A percentile compares a stretch with the other conserved stretches of the same genome.
Conservation (phyloP, 768 basidiomycete genomes). For the Coprinellus micaceus region DNA sequence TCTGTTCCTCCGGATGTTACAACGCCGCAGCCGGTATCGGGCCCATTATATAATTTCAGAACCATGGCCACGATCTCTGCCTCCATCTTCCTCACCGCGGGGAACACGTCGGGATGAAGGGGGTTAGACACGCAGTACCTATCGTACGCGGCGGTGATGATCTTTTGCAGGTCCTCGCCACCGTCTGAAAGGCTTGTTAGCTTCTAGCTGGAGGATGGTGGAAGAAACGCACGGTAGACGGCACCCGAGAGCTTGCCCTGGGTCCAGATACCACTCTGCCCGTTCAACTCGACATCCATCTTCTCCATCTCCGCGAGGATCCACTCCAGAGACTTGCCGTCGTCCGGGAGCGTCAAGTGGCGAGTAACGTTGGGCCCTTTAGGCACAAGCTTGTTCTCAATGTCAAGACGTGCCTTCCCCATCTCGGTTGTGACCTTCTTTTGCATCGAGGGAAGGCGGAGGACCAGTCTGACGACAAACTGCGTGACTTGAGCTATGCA, state of each 20-base stretch:
- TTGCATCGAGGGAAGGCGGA: conserved; percentile 59
- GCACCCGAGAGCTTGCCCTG: conserved; percentile 79
- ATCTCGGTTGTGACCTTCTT: conserved; percentile 62
- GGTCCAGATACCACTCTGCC: conserved; percentile 50
- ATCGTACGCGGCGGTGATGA: conserved; percentile 78
- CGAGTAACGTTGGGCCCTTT: conserved; percentile 59
- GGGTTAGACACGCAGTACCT: conserved; percentile 87
- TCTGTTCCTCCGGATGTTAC: conserved; percentile 97
- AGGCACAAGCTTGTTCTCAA: conserved; percentile 67
- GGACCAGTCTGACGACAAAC: conserved; percentile 44
- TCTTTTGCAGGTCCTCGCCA: conserved; percentile 72
- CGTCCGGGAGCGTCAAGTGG: conserved; percentile 60
- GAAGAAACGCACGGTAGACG: conserved; percentile 68
- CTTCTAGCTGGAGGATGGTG: background rate
- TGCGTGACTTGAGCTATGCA: background rate
- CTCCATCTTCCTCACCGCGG: conserved; percentile 94
- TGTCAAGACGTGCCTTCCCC: conserved; percentile 56
- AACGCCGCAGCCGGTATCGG: conserved; percentile 82
- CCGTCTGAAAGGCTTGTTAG: conserved; percentile 50
- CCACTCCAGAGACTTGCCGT: conserved; percentile 68
- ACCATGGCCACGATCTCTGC: conserved; percentile 91
- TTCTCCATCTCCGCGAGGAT: conserved; percentile 73
- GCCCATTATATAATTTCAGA: conserved; percentile 78
- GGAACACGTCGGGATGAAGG: conserved; percentile 91
- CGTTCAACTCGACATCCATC: conserved; percentile 62